Base-by-base conservation (phyloP, 2,329 filamentous ascomycete genomes). In the Rhytidhysteron rufulum region DNA sequence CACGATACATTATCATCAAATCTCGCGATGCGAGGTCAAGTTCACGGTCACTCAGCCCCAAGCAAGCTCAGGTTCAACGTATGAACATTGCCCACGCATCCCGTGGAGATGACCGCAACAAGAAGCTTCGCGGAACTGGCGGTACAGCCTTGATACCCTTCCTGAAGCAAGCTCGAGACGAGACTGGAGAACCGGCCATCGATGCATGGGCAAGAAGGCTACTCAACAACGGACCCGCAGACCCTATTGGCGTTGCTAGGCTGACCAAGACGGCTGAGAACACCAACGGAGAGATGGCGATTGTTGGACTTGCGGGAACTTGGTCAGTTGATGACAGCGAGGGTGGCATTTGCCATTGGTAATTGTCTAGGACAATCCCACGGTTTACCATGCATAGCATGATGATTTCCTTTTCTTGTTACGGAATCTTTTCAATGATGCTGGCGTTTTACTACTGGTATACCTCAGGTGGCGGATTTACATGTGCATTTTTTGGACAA, bases 141-240 rank as follows among this genome's bases (percentile, higher is more conserved):
- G 93, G 93, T 13, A 97, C 93, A 0, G 87, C 90, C 0, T 72
- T 98, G 41, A 96, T 98, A 41, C 88, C 91, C 0, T 98, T 98
- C 67, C 72, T 98, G 45, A 96, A 97, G 68, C 93, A 98, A 68
- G 93, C 93, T 4, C 78, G 93, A 20, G 90, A 98, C 57, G 93
- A 98, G 73, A 98, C 93, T 1, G 87, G 88, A 13, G 91, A 97
- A 65, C 88, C 89, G 2, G 88, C 90, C 1, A 83, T 97, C 35
- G 79, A 83, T 53, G 71, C 72, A 1, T 83, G 80, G 80, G 79
- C 79, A 11, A 68, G 73, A 37, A 67, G 78, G 18, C 52, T 83
- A 31, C 67, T 84, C 17, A 79, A 71, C 47, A 78, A 77, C 41
- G 74, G 72, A 0, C 69, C 73, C 2, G 68, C 47, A 30, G 55